Percentiles rank a stretch among this genome's conserved stretches.
Evolutionary conservation across 108 stramenopile species (phyloP).

Genomic region (Schizochytrium sp.): DNA sequence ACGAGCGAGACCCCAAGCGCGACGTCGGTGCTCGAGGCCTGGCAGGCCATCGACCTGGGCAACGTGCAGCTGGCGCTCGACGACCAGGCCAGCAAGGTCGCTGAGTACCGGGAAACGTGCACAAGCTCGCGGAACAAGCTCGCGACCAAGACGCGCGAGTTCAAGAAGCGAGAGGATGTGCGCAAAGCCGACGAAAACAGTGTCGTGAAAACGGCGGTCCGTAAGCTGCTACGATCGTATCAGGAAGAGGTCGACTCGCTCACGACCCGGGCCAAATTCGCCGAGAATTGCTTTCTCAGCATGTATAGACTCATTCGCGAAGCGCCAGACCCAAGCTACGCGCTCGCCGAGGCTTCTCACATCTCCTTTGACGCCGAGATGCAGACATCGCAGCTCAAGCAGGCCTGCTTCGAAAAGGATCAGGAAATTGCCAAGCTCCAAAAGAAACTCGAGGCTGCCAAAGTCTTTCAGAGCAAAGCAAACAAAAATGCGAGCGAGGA

Average conservation of each 20-base stretch:
- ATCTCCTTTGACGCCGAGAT: background rate
- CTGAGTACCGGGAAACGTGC: background rate
- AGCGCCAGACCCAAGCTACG: conserved; percentile 7
- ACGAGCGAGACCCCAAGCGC: background rate
- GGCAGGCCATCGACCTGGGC: background rate
- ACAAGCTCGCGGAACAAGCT: background rate
- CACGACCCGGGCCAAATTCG: background rate
- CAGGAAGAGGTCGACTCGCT: background rate
- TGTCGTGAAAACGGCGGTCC: background rate
- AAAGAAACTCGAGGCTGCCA: background rate
- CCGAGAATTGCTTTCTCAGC: background rate
- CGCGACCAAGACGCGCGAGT: conserved; percentile 3
- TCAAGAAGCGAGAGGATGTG: conserved; percentile 18
- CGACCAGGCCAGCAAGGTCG: background rate
- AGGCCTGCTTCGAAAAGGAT: background rate
- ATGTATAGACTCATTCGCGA: background rate
- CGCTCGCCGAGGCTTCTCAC: background rate
- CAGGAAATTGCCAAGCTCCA: background rate
- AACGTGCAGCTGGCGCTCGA: conserved; percentile 7
- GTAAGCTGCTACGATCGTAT: background rate
- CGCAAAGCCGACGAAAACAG: background rate
- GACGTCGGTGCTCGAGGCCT: background rate
- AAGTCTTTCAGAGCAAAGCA: background rate
- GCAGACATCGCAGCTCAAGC: background rate
- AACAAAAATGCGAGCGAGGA: background rate